Base-by-base conservation (phyloP, 2,329 filamentous ascomycete genomes). In the Rhinocladiella similis region DNA sequence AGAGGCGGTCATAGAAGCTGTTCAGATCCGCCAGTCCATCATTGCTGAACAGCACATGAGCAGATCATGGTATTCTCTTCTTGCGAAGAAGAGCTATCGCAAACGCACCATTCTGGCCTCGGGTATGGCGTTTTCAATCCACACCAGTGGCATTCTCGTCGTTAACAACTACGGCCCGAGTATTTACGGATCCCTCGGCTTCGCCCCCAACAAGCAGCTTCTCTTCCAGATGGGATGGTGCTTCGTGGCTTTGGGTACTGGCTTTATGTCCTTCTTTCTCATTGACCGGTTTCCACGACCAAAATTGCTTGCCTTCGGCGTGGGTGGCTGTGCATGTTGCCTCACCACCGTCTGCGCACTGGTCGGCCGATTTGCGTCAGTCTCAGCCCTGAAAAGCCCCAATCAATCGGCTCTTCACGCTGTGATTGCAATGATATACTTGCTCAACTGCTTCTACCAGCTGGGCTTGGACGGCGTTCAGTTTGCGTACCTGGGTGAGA, bases 111-210 rank as follows among this genome's bases (percentile, higher is more conserved):
- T 63, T 12, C 35, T 63, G 4, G 53, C 50, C 5, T 43, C 53
- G 4, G 53, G 49, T 27, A 61, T 53, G 42, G 51, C 43, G 9
- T n/a, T 53, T 14, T 56, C 50, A 13, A 63, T 61, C 22, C 58
- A 63, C 13, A 74, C 47, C 68, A 76, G 4, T 19, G 79, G 79
- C 36, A 75, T 76, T 50, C 77, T 77, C 42, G 71, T 78, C 3
- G 75, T 77, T 43, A 72, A 75, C 50, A 74, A 73, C 59, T 77
- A 78, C 46, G 72, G 74, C 2, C 69, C 74, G 0, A 69, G 72
- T 0, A 73, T 80, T 38, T 80, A 80, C 61, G 65, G 66, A 9
- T 70, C 73, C 1, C 71, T 80, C 0, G 77, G 77, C 3, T 75
- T 81, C 46, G 66, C 69, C 3, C 75, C 72, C 1, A 53, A 56